Evolutionary conservation across 176 grass and related monocot species (phyloP).

Genomic region (Oryza coarctata): DNA sequence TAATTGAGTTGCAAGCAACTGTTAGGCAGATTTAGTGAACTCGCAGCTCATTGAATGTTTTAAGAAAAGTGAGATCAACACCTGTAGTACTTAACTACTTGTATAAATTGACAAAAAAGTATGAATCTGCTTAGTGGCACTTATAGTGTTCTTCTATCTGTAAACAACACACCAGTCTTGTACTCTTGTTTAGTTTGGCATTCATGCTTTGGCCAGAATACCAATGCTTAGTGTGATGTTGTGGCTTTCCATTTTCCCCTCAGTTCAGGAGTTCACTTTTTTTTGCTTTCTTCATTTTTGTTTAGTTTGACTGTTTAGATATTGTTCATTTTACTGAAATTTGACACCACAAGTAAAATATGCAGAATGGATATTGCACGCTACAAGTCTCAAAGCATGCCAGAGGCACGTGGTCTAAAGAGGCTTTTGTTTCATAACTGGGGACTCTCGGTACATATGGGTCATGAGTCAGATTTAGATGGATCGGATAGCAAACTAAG

Average conservation of each 20-base stretch:
- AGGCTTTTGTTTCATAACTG: slow-evolving; percentile 34
- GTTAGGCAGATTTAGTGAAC: not conserved
- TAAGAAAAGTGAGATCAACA: not conserved
- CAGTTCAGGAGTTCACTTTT: not conserved
- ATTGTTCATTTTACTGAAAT: slow-evolving; percentile 28
- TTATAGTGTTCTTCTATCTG: not conserved
- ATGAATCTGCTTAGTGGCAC: not conserved
- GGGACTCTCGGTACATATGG: slow-evolving; percentile 43
- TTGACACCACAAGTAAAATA: slow-evolving; percentile 43
- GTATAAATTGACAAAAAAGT: not conserved
- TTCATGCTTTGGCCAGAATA: not conserved
- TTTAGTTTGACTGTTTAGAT: slow-evolving; percentile 4
- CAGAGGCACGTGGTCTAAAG: slow-evolving; percentile 44
- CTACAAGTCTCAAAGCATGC: slow-evolving; percentile 66
- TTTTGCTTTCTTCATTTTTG: not conserved
- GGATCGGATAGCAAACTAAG: slow-evolving; percentile 64
- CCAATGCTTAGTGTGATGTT: slow-evolving; percentile 2
- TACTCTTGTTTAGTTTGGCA: not conserved
- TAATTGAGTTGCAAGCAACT: not conserved
- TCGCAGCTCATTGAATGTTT: not conserved
- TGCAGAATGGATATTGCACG: slow-evolving; percentile 94
- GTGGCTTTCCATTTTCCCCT: not conserved
- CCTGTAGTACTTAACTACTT: not conserved
- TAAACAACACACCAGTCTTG: not conserved
- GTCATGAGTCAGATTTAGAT: slow-evolving; percentile 79